These are phyloP conservation scores for Sugiyamaella japonica DNA, from an alignment of 1,139 yeast species.

Conservation along the genomic window DNA sequence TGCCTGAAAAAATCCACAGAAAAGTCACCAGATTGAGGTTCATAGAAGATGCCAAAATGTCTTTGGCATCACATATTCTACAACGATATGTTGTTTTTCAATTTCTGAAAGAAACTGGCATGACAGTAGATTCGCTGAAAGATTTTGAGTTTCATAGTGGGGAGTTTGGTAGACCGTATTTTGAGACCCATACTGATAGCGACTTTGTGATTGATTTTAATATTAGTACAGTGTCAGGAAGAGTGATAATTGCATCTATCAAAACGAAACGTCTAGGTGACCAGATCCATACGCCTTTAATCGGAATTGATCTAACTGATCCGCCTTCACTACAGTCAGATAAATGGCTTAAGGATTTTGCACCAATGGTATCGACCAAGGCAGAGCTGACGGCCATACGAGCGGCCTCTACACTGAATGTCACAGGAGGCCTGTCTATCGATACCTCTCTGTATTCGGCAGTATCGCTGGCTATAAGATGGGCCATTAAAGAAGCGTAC, in stretches of 20 bases:
- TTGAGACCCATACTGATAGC: background rate
- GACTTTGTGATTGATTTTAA: constrained; percentile 12
- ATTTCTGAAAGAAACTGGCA: background rate
- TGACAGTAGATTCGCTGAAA: background rate
- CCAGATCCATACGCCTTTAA: background rate
- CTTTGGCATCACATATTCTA: constrained; percentile 13
- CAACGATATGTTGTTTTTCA: constrained; percentile 9
- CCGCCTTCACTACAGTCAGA: constrained; percentile 7
- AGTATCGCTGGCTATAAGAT: constrained; percentile 13
- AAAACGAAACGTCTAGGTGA: background rate
- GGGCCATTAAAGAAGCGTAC: constrained; percentile 19
- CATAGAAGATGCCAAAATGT: constrained; percentile 15
- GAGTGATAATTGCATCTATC: constrained; percentile 11
- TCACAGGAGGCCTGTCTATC: background rate
- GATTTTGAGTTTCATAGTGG: constrained; percentile 2
- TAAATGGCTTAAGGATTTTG: constrained; percentile 12
- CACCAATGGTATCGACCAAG: constrained; percentile 9
- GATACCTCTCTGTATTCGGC: background rate
- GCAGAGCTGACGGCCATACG: constrained; percentile 1
- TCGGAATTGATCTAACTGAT: constrained; percentile 11
- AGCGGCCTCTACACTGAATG: background rate
- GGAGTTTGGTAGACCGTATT: constrained; percentile 9
- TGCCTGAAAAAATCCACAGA: constrained; percentile 9
- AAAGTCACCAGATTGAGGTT: constrained; percentile 1
- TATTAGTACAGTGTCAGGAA: constrained; percentile 11